These are phyloP conservation scores for Candida buenavistaensis DNA, from an alignment of 1,139 yeast species.

Conservation along the genomic window DNA sequence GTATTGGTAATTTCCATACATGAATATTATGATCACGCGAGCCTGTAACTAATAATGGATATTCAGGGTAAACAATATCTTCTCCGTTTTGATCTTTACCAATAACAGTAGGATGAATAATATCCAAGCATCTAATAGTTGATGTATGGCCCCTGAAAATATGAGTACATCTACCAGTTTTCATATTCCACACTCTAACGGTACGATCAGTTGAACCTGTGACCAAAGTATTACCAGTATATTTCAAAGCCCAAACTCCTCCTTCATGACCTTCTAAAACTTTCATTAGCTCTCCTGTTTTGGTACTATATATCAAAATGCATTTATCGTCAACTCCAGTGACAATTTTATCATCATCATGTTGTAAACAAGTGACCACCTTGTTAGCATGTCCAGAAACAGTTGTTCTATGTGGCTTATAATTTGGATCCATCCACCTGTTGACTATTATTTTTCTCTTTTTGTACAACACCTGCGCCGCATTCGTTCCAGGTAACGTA, in stretches of 20 bases:
- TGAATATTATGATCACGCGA: constrained; percentile 88
- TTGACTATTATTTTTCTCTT: constrained; percentile 63
- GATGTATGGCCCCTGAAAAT: constrained; percentile 89
- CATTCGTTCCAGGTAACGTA: constrained; percentile 21
- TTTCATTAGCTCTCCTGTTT: constrained; percentile 65
- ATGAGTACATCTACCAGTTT: constrained; percentile 75
- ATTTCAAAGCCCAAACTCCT: constrained; percentile 98
- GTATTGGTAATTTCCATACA: constrained; percentile 83
- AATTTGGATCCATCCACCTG: constrained; percentile 83
- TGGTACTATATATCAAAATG: constrained; percentile 78
- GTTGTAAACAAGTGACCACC: constrained; percentile 92
- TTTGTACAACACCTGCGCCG: constrained; percentile 61
- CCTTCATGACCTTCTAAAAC: constrained; percentile 90
- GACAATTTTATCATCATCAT: constrained; percentile 86
- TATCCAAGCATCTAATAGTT: constrained; percentile 87
- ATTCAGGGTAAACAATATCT: constrained; percentile 61
- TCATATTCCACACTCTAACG: constrained; percentile 84
- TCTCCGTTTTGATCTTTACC: constrained; percentile 63
- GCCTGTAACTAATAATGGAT: constrained; percentile 78
- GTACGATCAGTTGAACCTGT: constrained; percentile 93
- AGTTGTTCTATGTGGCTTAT: constrained; percentile 67
- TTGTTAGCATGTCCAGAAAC: constrained; percentile 70
- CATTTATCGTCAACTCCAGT: constrained; percentile 91
- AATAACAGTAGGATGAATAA: constrained; percentile 63
- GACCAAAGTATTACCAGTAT: constrained; percentile 77